phyloP scores from a whole-genome alignment of 192 early-diverging fungal genomes.

The Podila epigama region DNA sequence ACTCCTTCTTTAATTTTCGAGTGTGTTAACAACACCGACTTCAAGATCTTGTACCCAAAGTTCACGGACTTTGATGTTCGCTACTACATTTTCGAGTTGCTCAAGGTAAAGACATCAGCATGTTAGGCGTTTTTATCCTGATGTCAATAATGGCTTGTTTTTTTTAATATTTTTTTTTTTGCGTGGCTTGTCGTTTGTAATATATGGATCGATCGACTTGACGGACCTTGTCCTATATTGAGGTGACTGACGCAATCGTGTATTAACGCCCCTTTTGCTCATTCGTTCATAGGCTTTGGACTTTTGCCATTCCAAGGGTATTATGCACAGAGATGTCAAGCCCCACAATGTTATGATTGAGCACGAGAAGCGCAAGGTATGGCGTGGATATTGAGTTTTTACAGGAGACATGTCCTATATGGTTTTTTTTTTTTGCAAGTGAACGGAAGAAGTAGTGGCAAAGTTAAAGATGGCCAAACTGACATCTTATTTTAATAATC shows the following conservation, averaged over 20 bases:
- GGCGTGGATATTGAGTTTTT: neutral
- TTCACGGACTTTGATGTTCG: slow-evolving; percentile 95
- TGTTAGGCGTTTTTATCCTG: neutral
- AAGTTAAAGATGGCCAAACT: neutral
- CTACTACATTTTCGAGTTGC: slow-evolving; percentile 95
- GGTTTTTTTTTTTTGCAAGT: too few species aligned
- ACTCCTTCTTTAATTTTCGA: slow-evolving; percentile 97
- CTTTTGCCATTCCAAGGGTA: slow-evolving; percentile 97
- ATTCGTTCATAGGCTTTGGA: slow-evolving; percentile 80
- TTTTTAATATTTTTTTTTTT: neutral
- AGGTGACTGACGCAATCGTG: neutral
- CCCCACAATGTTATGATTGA: slow-evolving; percentile 99
- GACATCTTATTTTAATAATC: neutral
- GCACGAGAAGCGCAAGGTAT: slow-evolving; percentile 86
- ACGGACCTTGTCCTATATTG: neutral
- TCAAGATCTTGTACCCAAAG: slow-evolving; percentile 95
- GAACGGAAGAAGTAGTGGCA: neutral
- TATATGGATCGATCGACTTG: neutral
- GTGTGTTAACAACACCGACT: slow-evolving; percentile 97
- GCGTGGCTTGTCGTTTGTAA: neutral
- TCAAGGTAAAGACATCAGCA: slow-evolving; percentile 69
- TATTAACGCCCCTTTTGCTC: slow-evolving; percentile 3
- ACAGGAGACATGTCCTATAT: too few species aligned
- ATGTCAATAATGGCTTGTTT: neutral
- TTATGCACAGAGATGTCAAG: slow-evolving; percentile 99